These are phyloP conservation scores for Epichloe elymi DNA, from an alignment of 2,329 filamentous ascomycete genomes.

Conservation along the genomic window DNA sequence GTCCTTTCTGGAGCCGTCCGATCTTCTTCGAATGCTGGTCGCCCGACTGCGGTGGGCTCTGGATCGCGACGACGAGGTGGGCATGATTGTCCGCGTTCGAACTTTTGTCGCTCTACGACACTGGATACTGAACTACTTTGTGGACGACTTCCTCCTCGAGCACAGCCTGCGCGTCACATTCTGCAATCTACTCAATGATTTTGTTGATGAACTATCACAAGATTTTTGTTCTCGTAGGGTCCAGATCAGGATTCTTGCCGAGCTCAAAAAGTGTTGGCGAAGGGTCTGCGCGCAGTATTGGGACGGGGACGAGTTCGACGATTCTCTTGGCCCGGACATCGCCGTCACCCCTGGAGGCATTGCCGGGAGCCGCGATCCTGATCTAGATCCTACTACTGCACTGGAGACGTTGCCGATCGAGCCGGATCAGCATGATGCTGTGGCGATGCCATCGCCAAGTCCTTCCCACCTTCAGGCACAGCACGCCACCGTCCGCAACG, in stretches of 20 bases:
- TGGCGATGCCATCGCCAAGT: conserved; percentile 17
- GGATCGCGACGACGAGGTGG: conserved; percentile 64
- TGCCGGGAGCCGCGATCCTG: conserved; percentile 44
- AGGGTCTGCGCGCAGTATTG: conserved; percentile 82
- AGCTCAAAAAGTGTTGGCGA: conserved; percentile 96
- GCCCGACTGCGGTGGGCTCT: conserved; percentile 81
- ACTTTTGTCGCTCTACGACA: conserved; percentile 92
- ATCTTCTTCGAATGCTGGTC: conserved; percentile 72
- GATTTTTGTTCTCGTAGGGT: conserved; percentile 34
- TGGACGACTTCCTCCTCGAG: conserved; percentile 80
- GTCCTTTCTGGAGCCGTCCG: conserved; percentile 63
- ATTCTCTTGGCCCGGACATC: conserved; percentile 46
- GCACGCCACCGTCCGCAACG: conserved; percentile 27
- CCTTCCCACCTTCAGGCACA: background rate
- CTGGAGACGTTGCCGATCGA: conserved; percentile 34
- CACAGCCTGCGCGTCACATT: conserved; percentile 63
- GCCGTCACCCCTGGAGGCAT: conserved; percentile 68
- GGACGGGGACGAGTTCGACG: conserved; percentile 59
- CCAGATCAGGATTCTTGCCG: conserved; percentile 72
- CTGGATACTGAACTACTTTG: conserved; percentile 97
- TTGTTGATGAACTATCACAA: conserved; percentile 41
- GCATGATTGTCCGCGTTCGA: conserved; percentile 86
- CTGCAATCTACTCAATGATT: conserved; percentile 65
- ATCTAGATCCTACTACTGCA: conserved; percentile 36
- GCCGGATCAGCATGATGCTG: conserved; percentile 30